These are phyloP conservation scores for maize (Zea mays) DNA, from an alignment of 176 grass and related monocot genomes.

Conservation along the genomic window DNA sequence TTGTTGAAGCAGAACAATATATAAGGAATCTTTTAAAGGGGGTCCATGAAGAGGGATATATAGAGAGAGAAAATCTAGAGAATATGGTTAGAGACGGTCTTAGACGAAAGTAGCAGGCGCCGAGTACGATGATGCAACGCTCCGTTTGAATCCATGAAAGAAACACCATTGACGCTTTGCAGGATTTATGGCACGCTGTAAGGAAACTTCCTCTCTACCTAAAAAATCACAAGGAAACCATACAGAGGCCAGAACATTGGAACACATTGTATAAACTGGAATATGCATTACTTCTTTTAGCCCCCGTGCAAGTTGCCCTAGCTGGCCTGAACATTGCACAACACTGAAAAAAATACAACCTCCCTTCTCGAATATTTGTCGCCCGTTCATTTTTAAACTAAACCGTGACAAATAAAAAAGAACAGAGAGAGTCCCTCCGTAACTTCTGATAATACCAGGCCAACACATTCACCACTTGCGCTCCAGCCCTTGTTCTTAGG, in stretches of 20 bases:
- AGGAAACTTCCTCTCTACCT: not conserved
- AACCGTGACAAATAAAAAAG: no score
- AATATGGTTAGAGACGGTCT: no score
- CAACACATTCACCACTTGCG: conserved; percentile 3
- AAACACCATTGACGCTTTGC: not conserved
- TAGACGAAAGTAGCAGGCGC: not conserved
- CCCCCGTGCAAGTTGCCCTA: not conserved
- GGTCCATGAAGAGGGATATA: no score
- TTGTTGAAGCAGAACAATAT: no score
- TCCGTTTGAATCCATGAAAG: not conserved
- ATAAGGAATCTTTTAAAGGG: no score
- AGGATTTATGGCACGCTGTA: not conserved
- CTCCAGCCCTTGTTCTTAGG: not conserved
- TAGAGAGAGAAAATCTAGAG: no score
- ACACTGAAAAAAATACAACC: not conserved
- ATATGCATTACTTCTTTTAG: not conserved
- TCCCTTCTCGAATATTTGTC: no score
- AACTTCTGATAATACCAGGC: not conserved
- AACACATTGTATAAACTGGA: not conserved
- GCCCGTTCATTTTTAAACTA: no score
- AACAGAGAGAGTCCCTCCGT: no score
- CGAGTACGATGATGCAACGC: not conserved
- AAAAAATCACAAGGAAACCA: not conserved
- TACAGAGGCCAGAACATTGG: not conserved
- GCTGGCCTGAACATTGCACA: conserved; percentile 28